These are phyloP conservation scores for Aspergillus egyptiacus DNA, from an alignment of 495 filamentous ascomycete species.

Conservation along the genomic window DNA sequence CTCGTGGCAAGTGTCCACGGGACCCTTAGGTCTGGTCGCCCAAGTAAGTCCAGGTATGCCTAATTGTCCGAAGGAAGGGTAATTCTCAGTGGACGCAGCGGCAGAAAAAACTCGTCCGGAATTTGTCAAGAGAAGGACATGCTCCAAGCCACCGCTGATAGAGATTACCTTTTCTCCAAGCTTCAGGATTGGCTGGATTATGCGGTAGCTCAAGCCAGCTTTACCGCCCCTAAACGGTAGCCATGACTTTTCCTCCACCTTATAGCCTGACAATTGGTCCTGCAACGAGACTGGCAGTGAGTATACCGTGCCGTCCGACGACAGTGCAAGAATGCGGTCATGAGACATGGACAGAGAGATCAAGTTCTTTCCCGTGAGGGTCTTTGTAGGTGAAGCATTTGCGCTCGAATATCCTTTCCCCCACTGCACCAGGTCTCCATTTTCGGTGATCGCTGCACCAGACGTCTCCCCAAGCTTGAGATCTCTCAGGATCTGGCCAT, in stretches of 20 bases:
- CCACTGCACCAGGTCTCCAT: slow-evolving; percentile 90
- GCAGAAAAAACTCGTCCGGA: slow-evolving; percentile 80
- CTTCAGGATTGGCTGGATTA: slow-evolving; percentile 59
- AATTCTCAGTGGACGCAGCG: slow-evolving; percentile 68
- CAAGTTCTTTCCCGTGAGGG: slow-evolving; percentile 77
- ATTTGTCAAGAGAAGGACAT: slow-evolving; percentile 79
- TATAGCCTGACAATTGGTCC: slow-evolving; percentile 61
- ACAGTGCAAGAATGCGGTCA: slow-evolving; percentile 78
- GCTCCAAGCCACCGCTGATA: slow-evolving; percentile 73
- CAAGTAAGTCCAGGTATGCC: slow-evolving; percentile 79
- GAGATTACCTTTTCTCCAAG: slow-evolving; percentile 70
- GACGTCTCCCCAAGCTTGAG: slow-evolving; percentile 78
- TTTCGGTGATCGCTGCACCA: slow-evolving; percentile 83
- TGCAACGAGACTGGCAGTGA: slow-evolving; percentile 70
- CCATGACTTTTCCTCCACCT: slow-evolving; percentile 62
- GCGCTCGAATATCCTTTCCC: slow-evolving; percentile 65
- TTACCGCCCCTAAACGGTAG: slow-evolving; percentile 61
- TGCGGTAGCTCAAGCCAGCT: slow-evolving; percentile 63
- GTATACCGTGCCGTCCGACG: slow-evolving; percentile 73
- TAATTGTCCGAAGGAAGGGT: slow-evolving; percentile 78
- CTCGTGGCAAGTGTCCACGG: slow-evolving; percentile 77
- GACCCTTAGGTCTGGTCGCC: slow-evolving; percentile 67
- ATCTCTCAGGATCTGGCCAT: slow-evolving; percentile 78
- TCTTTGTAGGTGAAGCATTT: slow-evolving; percentile 54
- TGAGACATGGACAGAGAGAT: slow-evolving; percentile 63